phyloP scores from a whole-genome alignment of 345 rosid genomes.

The Euclidium syriacum region DNA sequence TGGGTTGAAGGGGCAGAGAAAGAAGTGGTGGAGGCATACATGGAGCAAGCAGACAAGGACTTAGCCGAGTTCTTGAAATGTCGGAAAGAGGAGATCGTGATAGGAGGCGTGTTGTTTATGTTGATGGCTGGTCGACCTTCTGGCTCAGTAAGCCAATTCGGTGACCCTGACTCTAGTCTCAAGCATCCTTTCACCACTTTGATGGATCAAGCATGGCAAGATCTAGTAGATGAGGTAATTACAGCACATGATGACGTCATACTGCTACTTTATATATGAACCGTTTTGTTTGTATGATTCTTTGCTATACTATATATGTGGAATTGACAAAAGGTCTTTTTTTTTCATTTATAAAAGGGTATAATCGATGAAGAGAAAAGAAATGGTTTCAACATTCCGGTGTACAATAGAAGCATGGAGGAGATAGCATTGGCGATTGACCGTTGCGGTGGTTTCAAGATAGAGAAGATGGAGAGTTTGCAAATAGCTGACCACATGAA shows the following conservation, averaged over 20 bases:
- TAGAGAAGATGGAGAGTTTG: slow-evolving; percentile 36
- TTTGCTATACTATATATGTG: background rate
- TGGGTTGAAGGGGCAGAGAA: slow-evolving; percentile 49
- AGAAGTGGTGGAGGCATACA: slow-evolving; percentile 45
- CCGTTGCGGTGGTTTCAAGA: slow-evolving; percentile 44
- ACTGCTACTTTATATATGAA: background rate
- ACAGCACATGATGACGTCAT: background rate
- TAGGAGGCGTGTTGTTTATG: slow-evolving; percentile 49
- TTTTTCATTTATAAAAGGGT: slow-evolving; percentile 33
- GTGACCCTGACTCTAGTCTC: slow-evolving; percentile 35
- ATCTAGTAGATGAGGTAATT: slow-evolving; percentile 44
- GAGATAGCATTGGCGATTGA: slow-evolving; percentile 39
- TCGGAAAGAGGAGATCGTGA: slow-evolving; percentile 45
- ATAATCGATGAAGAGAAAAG: slow-evolving; percentile 45
- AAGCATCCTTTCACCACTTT: slow-evolving; percentile 42
- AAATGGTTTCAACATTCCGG: slow-evolving; percentile 51
- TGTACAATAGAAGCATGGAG: slow-evolving; percentile 47
- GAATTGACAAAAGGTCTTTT: slow-evolving; percentile 1
- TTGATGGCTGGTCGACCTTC: slow-evolving; percentile 48
- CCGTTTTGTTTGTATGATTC: no score
- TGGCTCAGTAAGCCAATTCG: slow-evolving; percentile 32
- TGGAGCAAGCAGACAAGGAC: slow-evolving; percentile 45
- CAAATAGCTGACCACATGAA: slow-evolving; percentile 36
- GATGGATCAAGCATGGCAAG: slow-evolving; percentile 57
- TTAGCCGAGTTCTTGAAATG: slow-evolving; percentile 42